Percentiles rank a stretch among this genome's conserved stretches.
Evolutionary conservation across 192 early-diverging fungal genomes (phyloP).

Genomic region (Backusella tarrabulga): DNA sequence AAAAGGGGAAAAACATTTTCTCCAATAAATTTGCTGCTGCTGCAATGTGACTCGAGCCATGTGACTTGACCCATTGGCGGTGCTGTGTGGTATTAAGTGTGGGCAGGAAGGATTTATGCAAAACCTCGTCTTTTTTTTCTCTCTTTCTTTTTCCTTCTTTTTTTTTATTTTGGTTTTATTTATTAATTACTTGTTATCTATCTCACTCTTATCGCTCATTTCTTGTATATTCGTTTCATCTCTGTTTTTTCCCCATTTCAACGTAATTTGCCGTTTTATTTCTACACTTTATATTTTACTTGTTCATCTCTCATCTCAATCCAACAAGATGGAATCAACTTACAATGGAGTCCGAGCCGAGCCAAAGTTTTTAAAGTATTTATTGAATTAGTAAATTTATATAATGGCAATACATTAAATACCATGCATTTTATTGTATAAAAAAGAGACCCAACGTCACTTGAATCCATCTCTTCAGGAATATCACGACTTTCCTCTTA

Average conservation of each 20-base stretch:
- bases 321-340: constrained; percentile 8
- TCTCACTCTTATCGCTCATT: background rate
- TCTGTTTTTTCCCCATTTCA: background rate
- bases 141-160: background rate
- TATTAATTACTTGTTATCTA: background rate
- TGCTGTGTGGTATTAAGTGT: background rate
- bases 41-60: background rate
- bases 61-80: background rate
- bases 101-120: background rate
- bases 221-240: background rate
- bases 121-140: background rate
- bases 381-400: background rate
- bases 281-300: background rate
- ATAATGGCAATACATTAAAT: background rate
- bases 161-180: background rate
- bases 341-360: constrained; percentile 44
- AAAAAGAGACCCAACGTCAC: constrained; percentile 58
- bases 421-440: background rate
- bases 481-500: constrained; percentile 62
- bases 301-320: background rate
- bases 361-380: constrained; percentile 49
- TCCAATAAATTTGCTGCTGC: background rate
- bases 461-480: constrained; percentile 60
- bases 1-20: background rate
- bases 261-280: background rate